Base-by-base conservation (phyloP, 768 basidiomycete species). In the Dendrothele bispora region DNA sequence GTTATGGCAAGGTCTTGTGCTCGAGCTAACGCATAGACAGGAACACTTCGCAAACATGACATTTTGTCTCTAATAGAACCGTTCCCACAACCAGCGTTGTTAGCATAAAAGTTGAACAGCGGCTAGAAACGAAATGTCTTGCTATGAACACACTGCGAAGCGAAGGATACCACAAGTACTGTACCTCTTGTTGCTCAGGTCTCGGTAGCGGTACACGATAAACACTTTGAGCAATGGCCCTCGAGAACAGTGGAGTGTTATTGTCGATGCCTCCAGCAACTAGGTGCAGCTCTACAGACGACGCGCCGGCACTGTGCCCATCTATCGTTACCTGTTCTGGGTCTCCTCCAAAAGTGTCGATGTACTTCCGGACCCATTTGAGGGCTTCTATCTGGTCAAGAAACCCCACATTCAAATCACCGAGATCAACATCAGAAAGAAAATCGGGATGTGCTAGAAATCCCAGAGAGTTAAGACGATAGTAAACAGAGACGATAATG, bases 401-500 rank as follows among this genome's bases (percentile, higher is more conserved):
- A 63, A 80, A 75, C 5, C 79, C 79, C 7, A 66, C 76, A 43
- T 83, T 82, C 41, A 76, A 59, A 54, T 82, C 77, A 0, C 75
- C 79, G 22, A 69, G 54, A 0, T 52, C 47, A 8, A 65, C 27
- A 42, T 73, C 60, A 3, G 55, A 44, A 46, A 83, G 39, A 46
- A 83, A 71, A n/a, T 72, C 77, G 1, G 82, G 77, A 10, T 66
- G 58, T 1, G 79, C 61, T 24, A 83, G 73, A 65, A 86, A 86
- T 24, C 86, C 86, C 54, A 86, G 74, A 1, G 78, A 74, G 41
- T 73, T 72, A 18, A 86, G 73, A 14, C 79, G 78, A 59, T 85
- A 85, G 61, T 86, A 83, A 6, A 84, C 74, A 0, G 83, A 82
- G 11, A 84, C 82, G 46, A 84, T 68, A 30, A 85, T 73, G 21